A percentile compares a stretch with the other conserved stretches of the same genome.
phyloP scores from a whole-genome alignment of 2,329 filamentous ascomycete species.

The Mycosphaerella arachidis region DNA sequence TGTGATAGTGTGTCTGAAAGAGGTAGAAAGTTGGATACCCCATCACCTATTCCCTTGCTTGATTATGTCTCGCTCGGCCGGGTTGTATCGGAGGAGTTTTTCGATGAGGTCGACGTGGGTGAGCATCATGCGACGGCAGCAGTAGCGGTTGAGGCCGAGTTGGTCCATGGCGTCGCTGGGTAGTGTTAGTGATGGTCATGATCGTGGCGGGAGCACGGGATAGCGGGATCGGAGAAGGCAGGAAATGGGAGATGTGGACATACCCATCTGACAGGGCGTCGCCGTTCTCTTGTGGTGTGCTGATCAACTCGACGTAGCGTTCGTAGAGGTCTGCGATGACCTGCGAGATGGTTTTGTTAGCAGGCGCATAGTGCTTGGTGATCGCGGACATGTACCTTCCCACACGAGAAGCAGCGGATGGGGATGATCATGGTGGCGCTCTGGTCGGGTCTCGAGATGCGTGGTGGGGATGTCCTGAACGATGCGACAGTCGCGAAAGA shows the following conservation, averaged over 20 bases:
- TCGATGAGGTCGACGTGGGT: constrained; percentile 98
- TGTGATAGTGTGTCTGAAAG: not conserved
- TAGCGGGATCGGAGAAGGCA: not conserved
- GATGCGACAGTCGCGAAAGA: not conserved
- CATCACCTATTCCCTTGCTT: constrained; percentile 19
- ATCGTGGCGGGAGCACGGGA: too few species aligned
- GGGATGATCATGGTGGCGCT: constrained; percentile 85
- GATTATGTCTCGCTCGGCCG: constrained; percentile 36
- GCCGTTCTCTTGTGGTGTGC: constrained; percentile 71
- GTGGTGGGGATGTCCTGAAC: not conserved
- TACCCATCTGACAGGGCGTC: constrained; percentile 46
- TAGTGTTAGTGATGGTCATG: not conserved
- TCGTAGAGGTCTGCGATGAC: constrained; percentile 98
- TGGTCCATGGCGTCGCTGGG: constrained; percentile 90
- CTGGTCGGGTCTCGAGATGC: not conserved
- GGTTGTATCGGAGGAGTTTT: constrained; percentile 72
- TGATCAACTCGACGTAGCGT: constrained; percentile 82
- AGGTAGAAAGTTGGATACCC: not conserved
- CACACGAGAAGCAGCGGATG: constrained; percentile 96
- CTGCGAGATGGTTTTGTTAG: constrained; percentile 44
- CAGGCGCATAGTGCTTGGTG: not conserved
- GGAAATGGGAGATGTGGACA: constrained; percentile 2
- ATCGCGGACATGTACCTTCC: constrained; percentile 66
- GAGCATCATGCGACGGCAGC: constrained; percentile 99
- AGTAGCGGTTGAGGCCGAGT: constrained; percentile 90